Evolutionary conservation across 1,284 basidiomycete genomes (phyloP).

Genomic region (Apiotrichum gracile): DNA sequence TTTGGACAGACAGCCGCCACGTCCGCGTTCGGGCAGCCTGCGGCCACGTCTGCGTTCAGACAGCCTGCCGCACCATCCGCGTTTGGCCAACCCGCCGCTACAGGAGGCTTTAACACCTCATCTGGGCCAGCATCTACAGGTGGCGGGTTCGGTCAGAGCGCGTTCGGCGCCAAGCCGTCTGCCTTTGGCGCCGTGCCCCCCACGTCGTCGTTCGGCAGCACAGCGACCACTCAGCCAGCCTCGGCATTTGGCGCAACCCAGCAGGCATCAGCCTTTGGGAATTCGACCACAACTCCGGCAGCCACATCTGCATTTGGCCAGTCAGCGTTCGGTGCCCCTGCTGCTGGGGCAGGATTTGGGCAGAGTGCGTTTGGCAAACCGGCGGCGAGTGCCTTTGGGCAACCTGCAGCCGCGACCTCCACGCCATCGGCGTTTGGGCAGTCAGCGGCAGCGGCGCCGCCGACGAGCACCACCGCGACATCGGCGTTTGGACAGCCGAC

Average conservation of each 20-base stretch:
- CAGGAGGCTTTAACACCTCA: constrained; percentile 23
- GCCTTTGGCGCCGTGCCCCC: constrained; percentile 1
- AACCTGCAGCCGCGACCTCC: background rate
- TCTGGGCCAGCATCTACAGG: constrained; percentile 11
- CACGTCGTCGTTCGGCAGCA: background rate
- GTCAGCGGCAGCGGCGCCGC: no score
- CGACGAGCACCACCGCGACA: background rate
- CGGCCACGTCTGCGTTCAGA: constrained; percentile 30
- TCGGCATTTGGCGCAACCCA: background rate
- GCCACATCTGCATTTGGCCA: no score
- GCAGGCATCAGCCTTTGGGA: background rate
- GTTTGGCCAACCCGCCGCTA: constrained; percentile 14
- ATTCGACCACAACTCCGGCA: constrained; percentile 7
- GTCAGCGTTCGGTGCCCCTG: constrained; percentile 6
- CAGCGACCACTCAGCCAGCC: background rate
- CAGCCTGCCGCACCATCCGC: constrained; percentile 8
- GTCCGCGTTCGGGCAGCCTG: constrained; percentile 7
- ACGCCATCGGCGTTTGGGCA: background rate
- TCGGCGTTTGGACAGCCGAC: constrained; percentile 5
- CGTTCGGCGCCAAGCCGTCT: constrained; percentile 7
- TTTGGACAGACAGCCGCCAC: background rate
- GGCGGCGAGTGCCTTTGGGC: background rate
- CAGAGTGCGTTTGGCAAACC: no score
- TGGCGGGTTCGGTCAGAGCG: constrained; percentile 21
- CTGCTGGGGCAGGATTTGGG: no score